These are phyloP conservation scores for Penicillium goetzii DNA, from an alignment of 495 filamentous ascomycete genomes.

Conservation along the genomic window DNA sequence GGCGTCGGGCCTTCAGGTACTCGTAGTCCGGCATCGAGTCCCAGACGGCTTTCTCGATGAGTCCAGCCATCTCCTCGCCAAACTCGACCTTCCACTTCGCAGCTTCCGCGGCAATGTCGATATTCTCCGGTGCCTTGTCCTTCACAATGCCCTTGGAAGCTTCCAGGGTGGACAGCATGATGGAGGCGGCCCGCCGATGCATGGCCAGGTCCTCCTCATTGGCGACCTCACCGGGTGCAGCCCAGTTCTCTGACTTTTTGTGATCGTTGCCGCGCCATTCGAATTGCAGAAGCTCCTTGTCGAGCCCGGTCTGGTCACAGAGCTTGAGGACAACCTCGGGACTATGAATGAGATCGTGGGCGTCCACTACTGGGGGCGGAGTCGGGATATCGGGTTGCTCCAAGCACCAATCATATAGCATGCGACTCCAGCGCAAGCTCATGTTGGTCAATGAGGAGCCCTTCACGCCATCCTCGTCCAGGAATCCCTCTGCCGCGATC, in stretches of 20 bases:
- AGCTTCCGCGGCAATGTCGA: slow-evolving; percentile 46
- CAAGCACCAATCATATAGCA: slow-evolving; percentile 42
- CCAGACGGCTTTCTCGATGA: slow-evolving; percentile 41
- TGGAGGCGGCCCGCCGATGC: background rate
- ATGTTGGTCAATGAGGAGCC: slow-evolving; percentile 27
- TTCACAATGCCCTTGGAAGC: slow-evolving; percentile 41
- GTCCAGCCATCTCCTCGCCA: slow-evolving; percentile 39
- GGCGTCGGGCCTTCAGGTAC: slow-evolving; percentile 42
- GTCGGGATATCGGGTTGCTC: slow-evolving; percentile 24
- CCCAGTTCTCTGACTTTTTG: slow-evolving; percentile 17
- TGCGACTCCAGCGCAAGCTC: slow-evolving; percentile 39
- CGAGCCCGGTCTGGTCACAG: slow-evolving; percentile 41
- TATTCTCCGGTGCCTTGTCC: slow-evolving; percentile 35
- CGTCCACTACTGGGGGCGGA: slow-evolving; percentile 46
- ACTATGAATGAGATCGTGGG: slow-evolving; percentile 48
- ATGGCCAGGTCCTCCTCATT: background rate
- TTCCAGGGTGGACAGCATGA: slow-evolving; percentile 40
- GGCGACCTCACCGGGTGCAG: slow-evolving; percentile 1
- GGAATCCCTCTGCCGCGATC: slow-evolving; percentile 21
- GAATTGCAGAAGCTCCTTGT: slow-evolving; percentile 37
- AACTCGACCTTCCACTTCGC: slow-evolving; percentile 53
- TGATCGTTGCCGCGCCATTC: slow-evolving; percentile 39
- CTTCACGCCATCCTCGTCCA: slow-evolving; percentile 18
- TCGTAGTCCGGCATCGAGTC: slow-evolving; percentile 53
- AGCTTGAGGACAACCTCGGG: slow-evolving; percentile 38